These are phyloP conservation scores for Pyrenophora teres DNA, from an alignment of 2,329 filamentous ascomycete genomes.

Conservation along the genomic window DNA sequence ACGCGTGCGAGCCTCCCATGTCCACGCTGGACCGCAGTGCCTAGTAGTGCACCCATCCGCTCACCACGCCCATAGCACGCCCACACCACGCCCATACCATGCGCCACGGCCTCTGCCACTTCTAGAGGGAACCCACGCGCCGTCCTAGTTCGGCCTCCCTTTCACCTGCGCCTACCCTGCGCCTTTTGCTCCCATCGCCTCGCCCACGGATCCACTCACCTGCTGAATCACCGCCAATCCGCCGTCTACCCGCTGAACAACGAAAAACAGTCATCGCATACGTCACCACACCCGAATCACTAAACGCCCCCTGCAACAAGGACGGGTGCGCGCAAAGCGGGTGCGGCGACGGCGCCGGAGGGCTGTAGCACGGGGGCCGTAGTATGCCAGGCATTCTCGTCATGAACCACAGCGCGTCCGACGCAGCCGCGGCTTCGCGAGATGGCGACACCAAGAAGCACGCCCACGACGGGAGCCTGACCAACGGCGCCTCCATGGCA, in stretches of 20 bases:
- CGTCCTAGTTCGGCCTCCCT: constrained; percentile 6
- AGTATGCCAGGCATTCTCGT: constrained; percentile 56
- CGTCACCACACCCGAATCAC: neutral
- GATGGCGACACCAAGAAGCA: constrained; percentile 40
- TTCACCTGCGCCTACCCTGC: constrained; percentile 5
- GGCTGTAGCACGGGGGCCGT: constrained; percentile 36
- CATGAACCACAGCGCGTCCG: constrained; percentile 53
- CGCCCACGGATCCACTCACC: neutral
- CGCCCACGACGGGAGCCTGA: constrained; percentile 34
- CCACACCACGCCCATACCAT: no score
- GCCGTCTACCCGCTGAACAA: no score
- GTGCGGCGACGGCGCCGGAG: constrained; percentile 40
- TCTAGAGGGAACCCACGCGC: constrained; percentile 8
- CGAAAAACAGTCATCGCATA: neutral
- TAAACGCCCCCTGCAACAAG: neutral
- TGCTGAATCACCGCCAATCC: neutral
- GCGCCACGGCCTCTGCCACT: no score
- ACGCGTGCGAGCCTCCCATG: constrained; percentile 7
- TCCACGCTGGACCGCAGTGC: no score
- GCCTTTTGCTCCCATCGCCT: neutral
- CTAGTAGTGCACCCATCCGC: no score
- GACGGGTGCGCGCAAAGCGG: constrained; percentile 15
- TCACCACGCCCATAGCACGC: no score
- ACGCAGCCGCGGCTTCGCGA: constrained; percentile 38
- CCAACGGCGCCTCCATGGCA: constrained; percentile 33